Evolutionary conservation across 768 basidiomycete species (phyloP), one percentile per base, ranked within the genome.

Genomic region (Imleria badia): DNA sequence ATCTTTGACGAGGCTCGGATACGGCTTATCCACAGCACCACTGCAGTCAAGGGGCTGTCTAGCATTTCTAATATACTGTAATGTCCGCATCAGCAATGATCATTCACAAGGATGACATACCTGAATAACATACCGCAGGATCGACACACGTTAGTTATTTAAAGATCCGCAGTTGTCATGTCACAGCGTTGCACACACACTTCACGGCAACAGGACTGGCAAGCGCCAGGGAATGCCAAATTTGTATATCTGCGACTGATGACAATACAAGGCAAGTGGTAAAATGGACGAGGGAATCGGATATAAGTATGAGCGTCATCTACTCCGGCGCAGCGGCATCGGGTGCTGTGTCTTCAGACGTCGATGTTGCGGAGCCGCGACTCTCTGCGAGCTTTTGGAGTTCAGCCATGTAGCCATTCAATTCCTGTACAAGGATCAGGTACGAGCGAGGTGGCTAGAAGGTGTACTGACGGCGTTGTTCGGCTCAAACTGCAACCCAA

Each of bases 401-500:
- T 42, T 71, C 71, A 10, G 52, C 42, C 69, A 73, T 70, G 51
- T 71, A 73, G 3, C 55, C 56, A 15, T 67, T 73, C 52, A 71
- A 35, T 46, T 71, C 71, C 70, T 71, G 50, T 47, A 22, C 31
- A 29, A 17, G 17, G 29, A 45, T 73, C 29, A 67, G 53, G 17
- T 9, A 45, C 13, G 41, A 17, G 11, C 1, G 3, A 42, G 20
- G 14, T 13, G 11, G 20, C 5, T 8, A 20, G 10, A 43, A 22
- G 38, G 2, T 11, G 15, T 23, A 52, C 80, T 47, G 57, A 87
- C 86, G 50, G 73, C 64, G 43, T 84, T 87, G 36, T 78, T 78
- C 0, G 87, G 84, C 61, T 98, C 95, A 62, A 89, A 96, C 54
- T 89, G 84, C 53, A 98, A 69, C 3, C 96, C 97, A 8, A 94